Base-by-base conservation (phyloP, 805 yeast species). In the Spathaspora girioi region DNA sequence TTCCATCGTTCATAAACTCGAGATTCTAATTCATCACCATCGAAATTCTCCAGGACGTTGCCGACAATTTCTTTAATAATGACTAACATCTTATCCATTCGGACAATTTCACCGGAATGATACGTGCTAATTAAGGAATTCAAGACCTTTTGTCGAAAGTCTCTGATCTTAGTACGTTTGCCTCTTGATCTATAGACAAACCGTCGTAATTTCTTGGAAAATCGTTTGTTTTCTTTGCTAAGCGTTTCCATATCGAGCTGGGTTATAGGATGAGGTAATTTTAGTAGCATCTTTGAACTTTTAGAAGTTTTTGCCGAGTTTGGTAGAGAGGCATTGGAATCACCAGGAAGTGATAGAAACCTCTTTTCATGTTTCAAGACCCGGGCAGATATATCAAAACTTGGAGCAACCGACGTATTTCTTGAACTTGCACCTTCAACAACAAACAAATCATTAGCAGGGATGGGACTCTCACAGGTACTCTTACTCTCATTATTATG, bases 1-100 rank as follows among this genome's bases (percentile, higher is more conserved):
- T 78, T 81, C 94, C 97, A 90, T 46, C 90, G 69, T 51, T 88
- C 92, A 9, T 75, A 54, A 1, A 87, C 76, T 48, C 86, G 68
- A 0, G 88, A 74, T 41, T 81, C 81, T 23, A 75, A 71, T 1
- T 76, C 69, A 9, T 67, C 62, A 53, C 84, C 89, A 12, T 77
- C 72, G 9, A 52, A 50, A 11, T 65, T 56, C 0, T 60, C 54
- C 15, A 14, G 23, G 3, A 42, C 29, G 14, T 19, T 42, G n/a
- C 44, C 44, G 5, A 72, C 65, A 11, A 75, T 61, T 31, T 59
- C 61, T 59, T 83, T 84, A 15, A 83, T 77, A 68, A 83, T 69
- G 0, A 89, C 89, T 17, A 92, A 69, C 82, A 88, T 82, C 59
- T 79, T 82, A 52, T 87, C 92, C 54, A 79, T 68, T 52, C 82